Evolutionary conservation across 306 rosid genomes (phyloP).

Genomic region (Luffa acutangula): DNA sequence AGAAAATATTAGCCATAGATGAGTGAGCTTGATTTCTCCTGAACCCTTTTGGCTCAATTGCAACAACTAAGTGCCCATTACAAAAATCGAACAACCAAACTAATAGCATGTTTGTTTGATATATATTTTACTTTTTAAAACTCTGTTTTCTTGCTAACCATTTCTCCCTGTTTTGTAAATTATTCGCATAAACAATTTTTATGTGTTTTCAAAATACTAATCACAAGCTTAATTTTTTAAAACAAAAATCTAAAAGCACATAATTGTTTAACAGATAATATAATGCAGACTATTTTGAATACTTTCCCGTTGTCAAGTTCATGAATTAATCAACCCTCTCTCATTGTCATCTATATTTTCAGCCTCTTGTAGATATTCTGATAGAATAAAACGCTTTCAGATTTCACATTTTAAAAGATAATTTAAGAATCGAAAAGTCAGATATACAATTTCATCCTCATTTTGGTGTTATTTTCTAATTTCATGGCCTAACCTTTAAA

Average conservation of each 20-base stretch:
- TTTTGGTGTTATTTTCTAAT: neutral
- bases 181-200: neutral
- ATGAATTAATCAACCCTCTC: neutral
- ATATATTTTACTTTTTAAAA: neutral
- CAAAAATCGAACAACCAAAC: neutral
- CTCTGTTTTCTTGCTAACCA: neutral
- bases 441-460: neutral
- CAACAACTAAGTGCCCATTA: neutral
- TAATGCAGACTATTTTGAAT: neutral
- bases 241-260: neutral
- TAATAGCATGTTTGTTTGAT: neutral
- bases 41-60: neutral
- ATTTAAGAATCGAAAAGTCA: neutral
- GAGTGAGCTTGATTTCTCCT: neutral
- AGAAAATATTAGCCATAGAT: neutral
- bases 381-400: neutral
- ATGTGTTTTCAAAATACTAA: neutral
- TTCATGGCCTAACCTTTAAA: neutral
- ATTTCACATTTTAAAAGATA: neutral
- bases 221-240: neutral
- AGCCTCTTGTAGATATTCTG: neutral
- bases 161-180: neutral
- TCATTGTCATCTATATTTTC: neutral
- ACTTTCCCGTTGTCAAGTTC: neutral
- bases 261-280: neutral